Conservation (phyloP, 768 basidiomycete species). For the Tephrocybe sp. region DNA sequence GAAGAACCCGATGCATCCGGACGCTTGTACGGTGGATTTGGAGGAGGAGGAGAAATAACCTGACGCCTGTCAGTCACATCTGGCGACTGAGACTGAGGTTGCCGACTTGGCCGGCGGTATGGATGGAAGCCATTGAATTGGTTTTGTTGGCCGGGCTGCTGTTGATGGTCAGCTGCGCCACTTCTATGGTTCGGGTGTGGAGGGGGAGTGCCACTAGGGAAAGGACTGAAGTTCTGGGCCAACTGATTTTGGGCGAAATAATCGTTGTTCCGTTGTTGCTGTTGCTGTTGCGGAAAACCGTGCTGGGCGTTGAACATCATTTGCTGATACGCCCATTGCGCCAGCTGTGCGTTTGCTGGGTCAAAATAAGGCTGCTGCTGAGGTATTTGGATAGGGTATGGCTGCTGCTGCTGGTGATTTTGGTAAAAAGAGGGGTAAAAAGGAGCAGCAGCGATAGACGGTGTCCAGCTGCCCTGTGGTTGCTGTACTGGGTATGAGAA, state of each 20-base stretch:
- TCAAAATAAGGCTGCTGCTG: conserved; percentile 67
- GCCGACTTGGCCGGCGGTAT: conserved; percentile 69
- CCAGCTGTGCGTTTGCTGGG: conserved; percentile 70
- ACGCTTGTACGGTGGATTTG: conserved; percentile 71
- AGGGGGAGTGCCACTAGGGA: conserved; percentile 70
- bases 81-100: conserved; percentile 34
- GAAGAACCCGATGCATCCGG: conserved; percentile 78
- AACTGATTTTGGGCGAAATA: conserved; percentile 59
- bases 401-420: conserved; percentile 60
- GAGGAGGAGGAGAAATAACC: conserved; percentile 40
- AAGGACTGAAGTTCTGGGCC: conserved; percentile 51
- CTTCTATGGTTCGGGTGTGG: conserved; percentile 50
- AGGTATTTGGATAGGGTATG: conserved; percentile 46
- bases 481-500: conserved; percentile 73
- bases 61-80: conserved; percentile 50
- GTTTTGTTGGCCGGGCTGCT: conserved; percentile 32
- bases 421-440: conserved; percentile 80
- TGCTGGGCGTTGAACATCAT: conserved; percentile 82
- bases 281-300: conserved; percentile 41
- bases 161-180: conserved; percentile 37
- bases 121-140: conserved; percentile 71
- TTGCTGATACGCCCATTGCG: conserved; percentile 89
- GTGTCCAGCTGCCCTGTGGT: conserved; percentile 68
- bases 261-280: conserved; percentile 47
- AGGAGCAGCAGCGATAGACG: conserved; percentile 61